Evolutionary conservation across 345 rosid genomes (phyloP), one percentile per base, ranked within the genome.

Genomic region (Adansonia digitata): DNA sequence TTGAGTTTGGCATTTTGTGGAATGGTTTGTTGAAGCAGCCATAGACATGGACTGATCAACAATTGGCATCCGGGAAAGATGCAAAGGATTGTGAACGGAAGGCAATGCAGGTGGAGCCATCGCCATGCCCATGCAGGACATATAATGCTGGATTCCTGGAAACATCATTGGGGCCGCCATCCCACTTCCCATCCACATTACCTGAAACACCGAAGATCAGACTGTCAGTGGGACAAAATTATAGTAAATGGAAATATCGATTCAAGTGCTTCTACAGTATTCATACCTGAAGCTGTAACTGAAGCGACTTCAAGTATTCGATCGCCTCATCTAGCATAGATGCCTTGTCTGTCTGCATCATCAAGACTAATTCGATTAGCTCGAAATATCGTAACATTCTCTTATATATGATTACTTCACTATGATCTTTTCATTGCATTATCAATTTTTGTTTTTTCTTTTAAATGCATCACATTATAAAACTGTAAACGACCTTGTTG

Each of bases 251-350:
- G 17, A 73, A 31, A 49, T 24, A 55, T 45, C 27, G 26, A 34
- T 45, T 43, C 69, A 65, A 8, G 29, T 31, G n/a, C 62, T 14
- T 27, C 69, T 7, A 7, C 42, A 22, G 24, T 42, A 62, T 6
- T 8, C 51, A 22, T 78, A 88, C 94, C 92, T 90, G 98, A 53
- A 94, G 89, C 80, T 94, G 98, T 79, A 89, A 78, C 79, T 94
- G 98, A 77, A 94, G 97, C 37, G 98, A 94, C 79, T 92, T 94
- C 83, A 94, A 74, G 80, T 94, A 94, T 51, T 92, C 92, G 49
- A 94, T 94, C 43, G 97, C 97, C 79, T 94, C 98, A 56, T 92
- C 98, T 67, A 94, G 84, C 90, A 94, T 89, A 18, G 97, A 94
- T 77, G 97, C 97, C 81, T 94, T 94, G 75, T 94, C 98, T 43